A percentile compares a stretch with the other conserved stretches of the same genome.
These are phyloP conservation scores for Trebouxia sp. DNA, from an alignment of 139 green algal genomes.

Conservation along the genomic window DNA sequence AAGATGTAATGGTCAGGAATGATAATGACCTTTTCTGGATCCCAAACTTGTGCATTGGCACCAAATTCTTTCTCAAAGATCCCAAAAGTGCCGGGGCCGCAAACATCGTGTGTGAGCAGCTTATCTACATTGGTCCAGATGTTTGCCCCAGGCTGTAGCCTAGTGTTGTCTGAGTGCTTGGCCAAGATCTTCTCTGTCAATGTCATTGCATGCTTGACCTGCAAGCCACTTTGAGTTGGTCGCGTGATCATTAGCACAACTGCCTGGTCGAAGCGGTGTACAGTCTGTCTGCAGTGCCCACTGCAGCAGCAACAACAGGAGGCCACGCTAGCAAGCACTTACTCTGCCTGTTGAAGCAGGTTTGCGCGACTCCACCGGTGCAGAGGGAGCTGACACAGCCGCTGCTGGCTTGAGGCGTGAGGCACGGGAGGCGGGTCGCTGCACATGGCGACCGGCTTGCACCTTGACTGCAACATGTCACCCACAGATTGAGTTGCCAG, in stretches of 20 bases:
- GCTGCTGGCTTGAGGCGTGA: neutral
- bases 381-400: slow-evolving; percentile 22
- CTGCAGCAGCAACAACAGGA: neutral
- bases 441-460: neutral
- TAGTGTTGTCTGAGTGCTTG: slow-evolving; percentile 66
- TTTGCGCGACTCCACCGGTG: neutral
- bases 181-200: slow-evolving; percentile 97
- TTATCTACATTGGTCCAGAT: slow-evolving; percentile 94
- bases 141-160: slow-evolving; percentile 85
- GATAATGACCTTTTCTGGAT: slow-evolving; percentile 87
- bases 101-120: slow-evolving; percentile 96
- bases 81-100: slow-evolving; percentile 90
- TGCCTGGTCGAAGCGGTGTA: no score
- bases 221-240: slow-evolving; percentile 18
- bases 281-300: neutral
- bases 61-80: slow-evolving; percentile 96
- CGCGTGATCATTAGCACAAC: no score
- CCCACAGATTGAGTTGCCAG: no score
- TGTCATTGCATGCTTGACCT: slow-evolving; percentile 91
- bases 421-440: neutral
- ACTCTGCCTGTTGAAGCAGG: slow-evolving; percentile 33
- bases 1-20: slow-evolving; percentile 99
- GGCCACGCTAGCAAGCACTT: neutral
- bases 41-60: slow-evolving; percentile 87
- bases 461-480: neutral